These are phyloP conservation scores for Spinellus fusiger DNA, from an alignment of 192 early-diverging fungal species.

Conservation along the genomic window DNA sequence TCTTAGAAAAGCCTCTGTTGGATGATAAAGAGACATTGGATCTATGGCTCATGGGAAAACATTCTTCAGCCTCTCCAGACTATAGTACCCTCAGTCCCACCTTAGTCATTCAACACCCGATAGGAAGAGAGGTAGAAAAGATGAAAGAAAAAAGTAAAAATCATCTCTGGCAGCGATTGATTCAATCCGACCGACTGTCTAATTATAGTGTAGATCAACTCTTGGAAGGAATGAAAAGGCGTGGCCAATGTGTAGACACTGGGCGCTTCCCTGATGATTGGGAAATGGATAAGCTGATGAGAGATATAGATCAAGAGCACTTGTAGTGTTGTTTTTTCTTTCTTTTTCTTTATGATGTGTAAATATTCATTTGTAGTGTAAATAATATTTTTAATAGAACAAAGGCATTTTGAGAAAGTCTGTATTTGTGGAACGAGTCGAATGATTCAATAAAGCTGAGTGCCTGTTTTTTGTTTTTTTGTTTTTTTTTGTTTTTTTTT, in stretches of 20 bases:
- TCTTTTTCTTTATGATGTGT: no score
- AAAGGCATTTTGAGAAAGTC: not conserved
- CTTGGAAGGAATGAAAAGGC: constrained; percentile 5
- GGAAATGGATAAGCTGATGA: constrained; percentile 9
- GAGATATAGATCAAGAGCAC: constrained; percentile 13
- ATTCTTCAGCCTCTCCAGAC: no score
- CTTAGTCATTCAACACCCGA: not conserved
- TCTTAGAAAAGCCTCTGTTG: not conserved
- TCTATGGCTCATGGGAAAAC: no score
- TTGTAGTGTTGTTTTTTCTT: no score
- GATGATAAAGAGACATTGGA: no score
- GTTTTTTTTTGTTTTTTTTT: not conserved
- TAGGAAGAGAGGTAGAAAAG: not conserved
- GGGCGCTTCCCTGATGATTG: constrained; percentile 10
- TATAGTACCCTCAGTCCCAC: no score
- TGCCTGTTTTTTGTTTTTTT: not conserved
- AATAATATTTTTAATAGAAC: not conserved
- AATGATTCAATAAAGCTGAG: no score
- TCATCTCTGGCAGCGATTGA: constrained; percentile 9
- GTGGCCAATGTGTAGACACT: constrained; percentile 11
- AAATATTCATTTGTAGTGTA: no score
- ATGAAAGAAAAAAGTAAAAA: not conserved
- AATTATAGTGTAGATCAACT: constrained; percentile 7
- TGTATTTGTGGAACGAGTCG: no score
- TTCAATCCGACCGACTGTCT: constrained; percentile 2